These are phyloP conservation scores for Iris macrosiphon DNA, from an alignment of 106 monocot genomes.

Conservation along the genomic window DNA sequence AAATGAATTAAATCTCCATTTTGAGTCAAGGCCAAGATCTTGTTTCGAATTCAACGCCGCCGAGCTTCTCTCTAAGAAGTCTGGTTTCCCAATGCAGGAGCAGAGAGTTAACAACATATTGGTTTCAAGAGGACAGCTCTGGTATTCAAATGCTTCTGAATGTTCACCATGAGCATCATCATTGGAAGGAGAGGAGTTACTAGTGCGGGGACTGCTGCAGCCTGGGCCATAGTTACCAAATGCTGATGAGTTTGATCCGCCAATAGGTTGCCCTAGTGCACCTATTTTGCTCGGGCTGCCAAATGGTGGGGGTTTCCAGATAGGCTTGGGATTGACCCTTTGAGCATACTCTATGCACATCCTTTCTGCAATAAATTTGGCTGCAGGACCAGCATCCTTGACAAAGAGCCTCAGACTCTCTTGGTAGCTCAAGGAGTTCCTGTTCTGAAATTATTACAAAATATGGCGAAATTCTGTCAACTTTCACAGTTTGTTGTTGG, in stretches of 20 bases:
- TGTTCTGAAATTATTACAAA: conserved; percentile 21
- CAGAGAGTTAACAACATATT: conserved; percentile 10
- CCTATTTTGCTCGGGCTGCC: not conserved
- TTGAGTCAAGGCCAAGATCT: not conserved
- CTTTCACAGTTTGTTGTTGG: not conserved
- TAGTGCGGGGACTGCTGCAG: not conserved
- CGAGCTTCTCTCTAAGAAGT: not conserved
- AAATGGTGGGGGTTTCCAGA: not conserved
- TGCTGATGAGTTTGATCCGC: not conserved
- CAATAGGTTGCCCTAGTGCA: not conserved
- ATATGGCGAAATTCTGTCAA: not conserved
- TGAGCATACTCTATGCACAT: conserved; percentile 11
- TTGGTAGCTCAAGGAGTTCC: conserved; percentile 12
- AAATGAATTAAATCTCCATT: not conserved
- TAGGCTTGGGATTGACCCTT: conserved; percentile 1
- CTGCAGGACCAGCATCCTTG: conserved; percentile 28
- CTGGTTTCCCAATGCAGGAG: conserved; percentile 11
- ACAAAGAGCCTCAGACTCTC: conserved; percentile 34
- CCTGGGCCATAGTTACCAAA: not conserved
- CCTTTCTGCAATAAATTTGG: conserved; percentile 22
- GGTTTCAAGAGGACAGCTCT: conserved; percentile 8
- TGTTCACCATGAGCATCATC: not conserved
- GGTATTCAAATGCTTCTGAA: not conserved
- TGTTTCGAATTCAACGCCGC: conserved; percentile 5
- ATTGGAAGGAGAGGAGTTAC: not conserved